Evolutionary conservation across 805 yeast species (phyloP), one percentile per base, ranked within the genome.

Genomic region (Saccharomycopsis capsularis): DNA sequence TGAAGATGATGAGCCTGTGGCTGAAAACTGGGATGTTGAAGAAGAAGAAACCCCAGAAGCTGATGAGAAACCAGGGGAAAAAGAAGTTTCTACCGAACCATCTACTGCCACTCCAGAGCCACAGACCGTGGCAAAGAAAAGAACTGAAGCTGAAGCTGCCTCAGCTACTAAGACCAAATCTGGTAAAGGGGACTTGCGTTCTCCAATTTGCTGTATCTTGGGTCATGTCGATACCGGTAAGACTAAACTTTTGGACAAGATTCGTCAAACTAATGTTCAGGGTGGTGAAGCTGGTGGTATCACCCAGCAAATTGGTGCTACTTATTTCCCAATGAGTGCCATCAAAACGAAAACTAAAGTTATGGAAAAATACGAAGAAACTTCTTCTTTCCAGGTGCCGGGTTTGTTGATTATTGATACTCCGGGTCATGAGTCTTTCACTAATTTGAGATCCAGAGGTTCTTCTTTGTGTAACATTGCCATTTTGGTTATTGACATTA

Each of bases 231-330:
- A 93, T 76, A 93, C 99, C 51, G 99, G 99, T 82, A 93, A 93
- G 70, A 93, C 99, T 57, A 93, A 93, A 67, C 78, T 93, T 57
- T 76, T 93, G 66, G 99, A 93, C 66, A 93, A 93, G 69, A 82
- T 93, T 59, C 91, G 99, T 73, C 97, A 91, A 73, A 93, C 98
- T 38, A 93, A 93, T 63, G 99, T 93, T 54, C 99, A 93, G 74
- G 99, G 97, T 67, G 99, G 99, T 64, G 99, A 93, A 73, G 99
- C 99, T 48, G 99, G 99, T 74, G 99, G 99, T 74, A 93, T 93
- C 67, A 93, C 99, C 56, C 99, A 93, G 77, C 99, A 93, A 71
- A 93, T 93, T 64, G 99, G 99, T 79, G 99, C 99, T 49, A 93
- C 99, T 21, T 93, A 93, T 67, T 93, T 93, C 87, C 99, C 99